These are phyloP conservation scores for Aspergillus homomorphus DNA, from an alignment of 495 filamentous ascomycete genomes.

Conservation along the genomic window DNA sequence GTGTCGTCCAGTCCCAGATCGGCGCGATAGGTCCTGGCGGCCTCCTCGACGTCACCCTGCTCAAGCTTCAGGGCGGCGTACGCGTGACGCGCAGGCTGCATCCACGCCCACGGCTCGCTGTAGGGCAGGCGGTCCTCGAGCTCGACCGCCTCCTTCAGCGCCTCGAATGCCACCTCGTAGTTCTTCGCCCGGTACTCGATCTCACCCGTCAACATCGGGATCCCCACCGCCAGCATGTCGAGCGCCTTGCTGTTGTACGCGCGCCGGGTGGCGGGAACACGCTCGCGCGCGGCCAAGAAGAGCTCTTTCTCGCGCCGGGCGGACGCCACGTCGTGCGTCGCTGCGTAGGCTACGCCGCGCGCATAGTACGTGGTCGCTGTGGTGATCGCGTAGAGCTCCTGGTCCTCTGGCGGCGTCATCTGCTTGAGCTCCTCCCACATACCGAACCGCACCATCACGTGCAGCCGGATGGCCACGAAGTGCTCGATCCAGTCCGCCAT, in stretches of 20 bases:
- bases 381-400: conserved; percentile 51
- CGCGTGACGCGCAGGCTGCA: conserved; percentile 65
- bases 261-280: conserved; percentile 42
- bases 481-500: conserved; percentile 68
- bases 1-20: conserved; percentile 58
- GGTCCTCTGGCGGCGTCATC: conserved; percentile 47
- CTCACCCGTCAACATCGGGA: conserved; percentile 62
- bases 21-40: conserved; percentile 52
- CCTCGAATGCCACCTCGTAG: conserved; percentile 46
- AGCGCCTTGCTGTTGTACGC: conserved; percentile 56
- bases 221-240: conserved; percentile 53
- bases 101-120: conserved; percentile 70
- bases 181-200: conserved; percentile 57
- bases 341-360: conserved; percentile 55
- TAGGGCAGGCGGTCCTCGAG: conserved; percentile 58
- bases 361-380: conserved; percentile 58
- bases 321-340: conserved; percentile 38
- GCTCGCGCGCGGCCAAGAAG: conserved; percentile 42
- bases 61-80: conserved; percentile 62
- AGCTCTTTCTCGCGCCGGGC: conserved; percentile 41
- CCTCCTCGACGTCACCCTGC: conserved; percentile 55
- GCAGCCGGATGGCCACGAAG: conserved; percentile 55
- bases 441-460: conserved; percentile 64
- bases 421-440: conserved; percentile 54
- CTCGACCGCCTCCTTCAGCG: conserved; percentile 46